Conservation (phyloP, 441 rosid genomes). For the Theobroma grandiflorum region DNA sequence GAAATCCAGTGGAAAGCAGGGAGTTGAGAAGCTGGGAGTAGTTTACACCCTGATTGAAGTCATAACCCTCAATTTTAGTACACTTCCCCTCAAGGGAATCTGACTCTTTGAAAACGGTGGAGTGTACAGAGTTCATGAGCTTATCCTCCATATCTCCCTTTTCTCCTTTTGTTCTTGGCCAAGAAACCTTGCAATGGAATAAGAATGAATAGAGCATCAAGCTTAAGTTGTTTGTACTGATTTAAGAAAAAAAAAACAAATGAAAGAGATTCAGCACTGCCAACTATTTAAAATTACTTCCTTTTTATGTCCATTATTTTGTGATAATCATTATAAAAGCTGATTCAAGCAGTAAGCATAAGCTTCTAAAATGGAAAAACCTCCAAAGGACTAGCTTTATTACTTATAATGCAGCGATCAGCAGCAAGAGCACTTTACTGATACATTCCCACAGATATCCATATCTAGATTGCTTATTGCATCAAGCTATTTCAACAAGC, state of each 20-base stretch:
- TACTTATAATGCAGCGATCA: background rate
- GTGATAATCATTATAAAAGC: background rate
- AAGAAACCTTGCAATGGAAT: background rate
- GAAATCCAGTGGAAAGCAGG: conserved; percentile 85
- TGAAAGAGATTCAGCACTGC: background rate
- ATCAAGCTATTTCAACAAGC: background rate
- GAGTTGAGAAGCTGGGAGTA: conserved; percentile 71
- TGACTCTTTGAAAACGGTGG: conserved; percentile 86
- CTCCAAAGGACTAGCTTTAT: background rate
- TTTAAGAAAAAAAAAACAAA: background rate
- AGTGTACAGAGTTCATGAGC: conserved; percentile 59
- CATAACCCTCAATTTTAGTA: conserved; percentile 78
- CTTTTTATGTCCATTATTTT: too few relatives aligned
- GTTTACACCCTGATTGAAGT: conserved; percentile 81
- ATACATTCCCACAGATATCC: background rate
- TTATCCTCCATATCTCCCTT: conserved; percentile 39
- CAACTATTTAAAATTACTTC: background rate
- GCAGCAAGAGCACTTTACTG: background rate
- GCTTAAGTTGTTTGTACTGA: background rate
- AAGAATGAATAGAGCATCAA: background rate
- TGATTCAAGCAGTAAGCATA: background rate
- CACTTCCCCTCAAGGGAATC: conserved; percentile 75
- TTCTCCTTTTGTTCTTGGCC: background rate
- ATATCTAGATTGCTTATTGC: background rate
- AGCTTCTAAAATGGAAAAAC: background rate